Base-by-base conservation (phyloP, 106 monocot species). In the Dendrobium nobile region DNA sequence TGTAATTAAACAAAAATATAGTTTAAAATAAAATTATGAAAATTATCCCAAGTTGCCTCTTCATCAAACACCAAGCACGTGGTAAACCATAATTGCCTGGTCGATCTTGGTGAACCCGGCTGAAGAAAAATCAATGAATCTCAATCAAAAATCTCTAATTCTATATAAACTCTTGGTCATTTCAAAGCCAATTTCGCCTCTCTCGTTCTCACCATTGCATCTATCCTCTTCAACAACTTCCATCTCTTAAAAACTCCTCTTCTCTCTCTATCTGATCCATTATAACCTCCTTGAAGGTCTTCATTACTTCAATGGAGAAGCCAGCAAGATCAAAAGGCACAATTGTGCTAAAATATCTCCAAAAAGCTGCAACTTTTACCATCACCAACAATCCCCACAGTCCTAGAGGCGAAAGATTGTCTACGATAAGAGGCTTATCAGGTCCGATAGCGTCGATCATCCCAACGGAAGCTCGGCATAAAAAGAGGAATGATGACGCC, bases 331-430 rank as follows among this genome's bases (percentile, higher is more conserved):
- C 76, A 26, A 75, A 48, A 27, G 76, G 76, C 11, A 51, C 40
- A 24, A 76, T 47, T 45, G 13, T 76, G 47, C 13, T 76, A 8
- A 47, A n/a, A 48, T 76, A 76, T 41, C 47, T 76, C 16, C 76
- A 76, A 48, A 76, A 76, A 41, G 76, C 48, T 13, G 76, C 76
- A 17, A 76, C 47, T 5, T 76, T 76, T 6, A 48, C 76, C 27
- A 47, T 76, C 76, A 26, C 78, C 55, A 78, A 59, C 37, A n/a
- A 40, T 42, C 78, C 55, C 19, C 78, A 78, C 58, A 58, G 55
- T 59, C 78, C 58, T 5, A 58, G 59, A 7, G 59, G 4, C 26
- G 48, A 51, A 5, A 4, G 48, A 26, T 27, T 9, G 20, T 8
- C 75, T 2, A 0, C 75, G 22, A 13, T 33, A 33, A 76, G 44